These are phyloP conservation scores for Zygoascus biomembranicola DNA, from an alignment of 805 yeast species.

Conservation along the genomic window DNA sequence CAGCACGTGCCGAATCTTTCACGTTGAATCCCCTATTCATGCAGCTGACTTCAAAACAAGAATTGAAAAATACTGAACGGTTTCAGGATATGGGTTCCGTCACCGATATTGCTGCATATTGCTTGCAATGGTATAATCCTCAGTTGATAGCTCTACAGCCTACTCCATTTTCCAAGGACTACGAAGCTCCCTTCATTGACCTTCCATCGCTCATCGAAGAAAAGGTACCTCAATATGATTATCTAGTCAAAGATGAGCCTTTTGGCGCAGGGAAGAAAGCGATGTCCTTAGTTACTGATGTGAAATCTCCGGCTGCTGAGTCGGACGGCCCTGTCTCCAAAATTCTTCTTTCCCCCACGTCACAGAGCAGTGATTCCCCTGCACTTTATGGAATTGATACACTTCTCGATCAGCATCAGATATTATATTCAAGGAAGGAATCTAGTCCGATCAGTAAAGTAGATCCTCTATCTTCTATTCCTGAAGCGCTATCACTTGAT, in stretches of 20 bases:
- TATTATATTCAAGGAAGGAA: slow-evolving; percentile 10
- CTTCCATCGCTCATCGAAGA: neutral
- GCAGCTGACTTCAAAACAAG: slow-evolving; percentile 29
- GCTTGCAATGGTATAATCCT: slow-evolving; percentile 17
- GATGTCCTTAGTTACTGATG: neutral
- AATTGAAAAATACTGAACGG: slow-evolving; percentile 26
- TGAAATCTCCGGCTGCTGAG: neutral
- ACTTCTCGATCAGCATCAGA: slow-evolving; percentile 11
- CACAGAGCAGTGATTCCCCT: slow-evolving; percentile 4
- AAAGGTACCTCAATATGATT: neutral
- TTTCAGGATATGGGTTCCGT: slow-evolving; percentile 27
- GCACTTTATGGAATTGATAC: slow-evolving; percentile 6
- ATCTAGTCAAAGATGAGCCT: neutral
- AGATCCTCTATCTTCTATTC: slow-evolving; percentile 9
- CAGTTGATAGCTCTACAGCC: neutral
- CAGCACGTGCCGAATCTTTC: slow-evolving; percentile 29
- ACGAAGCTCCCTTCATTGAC: neutral
- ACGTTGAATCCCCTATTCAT: slow-evolving; percentile 43
- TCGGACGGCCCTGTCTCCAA: neutral
- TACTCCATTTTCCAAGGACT: neutral
- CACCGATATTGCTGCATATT: slow-evolving; percentile 30
- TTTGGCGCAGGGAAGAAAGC: neutral
- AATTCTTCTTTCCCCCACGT: neutral
- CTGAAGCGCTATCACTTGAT: slow-evolving; percentile 10
- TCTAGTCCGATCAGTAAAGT: neutral